These are phyloP conservation scores for Plasmodium vinckei DNA, from an alignment of 169 alveolate genomes.

Conservation along the genomic window DNA sequence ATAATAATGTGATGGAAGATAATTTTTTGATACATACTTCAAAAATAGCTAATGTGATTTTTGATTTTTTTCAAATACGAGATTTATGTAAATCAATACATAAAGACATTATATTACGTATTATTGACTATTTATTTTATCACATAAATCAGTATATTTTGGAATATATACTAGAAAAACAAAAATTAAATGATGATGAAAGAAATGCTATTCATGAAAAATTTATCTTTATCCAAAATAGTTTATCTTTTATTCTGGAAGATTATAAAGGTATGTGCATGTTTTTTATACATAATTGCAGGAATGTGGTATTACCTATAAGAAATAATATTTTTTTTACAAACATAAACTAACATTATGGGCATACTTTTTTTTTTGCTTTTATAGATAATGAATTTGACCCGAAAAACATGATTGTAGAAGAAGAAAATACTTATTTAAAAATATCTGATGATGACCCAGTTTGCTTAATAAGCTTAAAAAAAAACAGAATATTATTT, in stretches of 20 bases:
- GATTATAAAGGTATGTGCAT: constrained; percentile 33
- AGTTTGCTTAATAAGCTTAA: constrained; percentile 21
- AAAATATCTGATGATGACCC: constrained; percentile 40
- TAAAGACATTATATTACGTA: constrained; percentile 23
- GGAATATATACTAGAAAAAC: constrained; percentile 10
- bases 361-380: constrained; percentile 20
- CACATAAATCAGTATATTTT: constrained; percentile 37
- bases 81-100: constrained; percentile 47
- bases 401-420: neutral
- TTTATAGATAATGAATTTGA: constrained; percentile 14
- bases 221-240: constrained; percentile 37
- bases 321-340: neutral
- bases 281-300: neutral
- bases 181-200: constrained; percentile 31
- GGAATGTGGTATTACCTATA: neutral
- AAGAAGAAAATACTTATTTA: constrained; percentile 49
- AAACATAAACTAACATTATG: no score
- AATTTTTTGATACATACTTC: constrained; percentile 41
- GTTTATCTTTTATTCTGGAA: constrained; percentile 34
- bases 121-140: constrained; percentile 66
- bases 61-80: constrained; percentile 63
- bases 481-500: constrained; percentile 45
- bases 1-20: constrained; percentile 39
- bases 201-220: constrained; percentile 31
- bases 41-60: constrained; percentile 38